A percentile compares a stretch with the other conserved stretches of the same genome.
These are phyloP conservation scores for Pseudonitzschia multistriata DNA, from an alignment of 108 stramenopile genomes.

Conservation along the genomic window DNA sequence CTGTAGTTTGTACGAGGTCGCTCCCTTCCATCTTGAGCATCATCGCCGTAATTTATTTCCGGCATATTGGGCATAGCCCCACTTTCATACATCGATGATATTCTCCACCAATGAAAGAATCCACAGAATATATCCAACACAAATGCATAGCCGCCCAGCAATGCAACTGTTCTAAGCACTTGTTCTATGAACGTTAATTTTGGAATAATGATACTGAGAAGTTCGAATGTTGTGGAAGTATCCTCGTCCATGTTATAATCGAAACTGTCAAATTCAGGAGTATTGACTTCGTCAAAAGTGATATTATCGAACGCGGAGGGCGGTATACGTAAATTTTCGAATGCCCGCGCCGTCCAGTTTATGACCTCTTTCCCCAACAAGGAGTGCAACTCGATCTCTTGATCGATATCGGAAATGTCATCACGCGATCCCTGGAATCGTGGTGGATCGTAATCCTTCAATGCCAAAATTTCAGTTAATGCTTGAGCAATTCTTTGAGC, in stretches of 20 bases:
- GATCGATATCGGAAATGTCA: conserved; percentile 10
- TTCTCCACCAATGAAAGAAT: conserved; percentile 36
- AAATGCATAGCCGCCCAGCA: conserved; percentile 23
- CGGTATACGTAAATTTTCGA: neutral
- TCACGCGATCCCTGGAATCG: conserved; percentile 22
- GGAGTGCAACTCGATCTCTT: conserved; percentile 18
- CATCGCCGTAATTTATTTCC: conserved; percentile 29
- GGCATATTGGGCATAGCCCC: conserved; percentile 39
- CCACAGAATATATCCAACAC: conserved; percentile 28
- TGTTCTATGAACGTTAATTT: conserved; percentile 26
- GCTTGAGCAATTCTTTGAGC: conserved; percentile 1
- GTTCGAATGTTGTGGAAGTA: conserved; percentile 33
- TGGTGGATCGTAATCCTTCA: conserved; percentile 49
- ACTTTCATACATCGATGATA: conserved; percentile 25
- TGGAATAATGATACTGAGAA: conserved; percentile 28
- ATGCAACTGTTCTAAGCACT: conserved; percentile 6
- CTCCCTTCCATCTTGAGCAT: conserved; percentile 8
- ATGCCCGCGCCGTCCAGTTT: neutral
- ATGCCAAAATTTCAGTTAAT: conserved; percentile 17
- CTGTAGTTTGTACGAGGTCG: conserved; percentile 15
- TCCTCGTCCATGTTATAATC: conserved; percentile 8
- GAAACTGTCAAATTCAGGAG: neutral
- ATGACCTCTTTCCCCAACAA: neutral
- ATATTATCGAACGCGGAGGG: neutral
- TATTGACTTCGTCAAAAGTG: neutral